A percentile compares a stretch with the other conserved stretches of the same genome.
These are phyloP conservation scores for Myxozyma sirexii DNA, from an alignment of 805 yeast species.

Conservation along the genomic window DNA sequence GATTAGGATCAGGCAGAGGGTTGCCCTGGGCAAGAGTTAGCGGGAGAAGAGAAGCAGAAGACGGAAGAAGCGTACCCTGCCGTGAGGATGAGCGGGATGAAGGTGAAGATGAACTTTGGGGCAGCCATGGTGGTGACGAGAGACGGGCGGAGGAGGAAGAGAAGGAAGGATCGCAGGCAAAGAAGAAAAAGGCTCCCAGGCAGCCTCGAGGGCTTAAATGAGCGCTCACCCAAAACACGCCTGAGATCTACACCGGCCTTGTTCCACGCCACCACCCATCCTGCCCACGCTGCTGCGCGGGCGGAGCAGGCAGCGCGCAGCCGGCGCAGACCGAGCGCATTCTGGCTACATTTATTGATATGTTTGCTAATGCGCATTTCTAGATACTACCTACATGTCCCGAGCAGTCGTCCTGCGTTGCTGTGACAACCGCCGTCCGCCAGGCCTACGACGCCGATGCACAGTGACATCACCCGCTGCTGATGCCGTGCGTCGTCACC, in stretches of 20 bases:
- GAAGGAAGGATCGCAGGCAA: background rate
- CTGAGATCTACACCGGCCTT: background rate
- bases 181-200: background rate
- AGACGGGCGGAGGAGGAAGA: background rate
- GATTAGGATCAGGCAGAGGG: slow-evolving; percentile 60
- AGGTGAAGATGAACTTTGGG: slow-evolving; percentile 6
- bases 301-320: too few species aligned
- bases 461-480: slow-evolving; percentile 4
- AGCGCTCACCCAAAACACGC: background rate
- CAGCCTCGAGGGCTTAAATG: background rate
- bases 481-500: slow-evolving; percentile 7
- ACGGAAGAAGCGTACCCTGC: slow-evolving; percentile 28
- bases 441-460: background rate
- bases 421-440: slow-evolving; percentile 1
- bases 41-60: background rate
- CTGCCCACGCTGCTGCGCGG: background rate
- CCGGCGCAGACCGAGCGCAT: too few species aligned
- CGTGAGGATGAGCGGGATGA: slow-evolving; percentile 29
- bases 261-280: background rate
- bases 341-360: too few species aligned
- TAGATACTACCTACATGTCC: background rate
- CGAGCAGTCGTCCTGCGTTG: too few species aligned
- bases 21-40: slow-evolving; percentile 44
- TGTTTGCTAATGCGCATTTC: too few species aligned
- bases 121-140: slow-evolving; percentile 9